A percentile compares a stretch with the other conserved stretches of the same genome.
Conservation (phyloP, 331 rosid genomes). For the Pyracantha coccinea region DNA sequence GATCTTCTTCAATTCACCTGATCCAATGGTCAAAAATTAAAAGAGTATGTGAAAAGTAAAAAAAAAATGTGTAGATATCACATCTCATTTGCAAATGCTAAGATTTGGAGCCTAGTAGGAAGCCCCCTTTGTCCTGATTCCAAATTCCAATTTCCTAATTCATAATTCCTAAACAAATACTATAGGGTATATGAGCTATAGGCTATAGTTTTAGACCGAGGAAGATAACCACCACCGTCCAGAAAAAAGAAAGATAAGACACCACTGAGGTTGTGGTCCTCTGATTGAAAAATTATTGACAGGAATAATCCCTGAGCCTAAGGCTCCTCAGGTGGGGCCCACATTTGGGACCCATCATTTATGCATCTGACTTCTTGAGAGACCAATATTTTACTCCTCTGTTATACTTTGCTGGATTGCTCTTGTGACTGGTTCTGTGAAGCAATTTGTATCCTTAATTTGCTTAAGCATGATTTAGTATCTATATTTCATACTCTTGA, state of each 20-base stretch:
- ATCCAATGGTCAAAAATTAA: too few species aligned
- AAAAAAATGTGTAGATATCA: too few species aligned
- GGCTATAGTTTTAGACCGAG: not conserved
- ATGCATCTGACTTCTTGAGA: not conserved
- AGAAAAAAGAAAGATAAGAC: not conserved
- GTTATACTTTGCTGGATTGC: not conserved
- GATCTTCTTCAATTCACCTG: too few species aligned
- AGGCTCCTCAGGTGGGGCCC: not conserved
- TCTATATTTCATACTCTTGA: not conserved
- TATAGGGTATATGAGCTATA: not conserved
- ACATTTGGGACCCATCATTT: not conserved
- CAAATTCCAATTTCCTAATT: not conserved
- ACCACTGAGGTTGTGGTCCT: not conserved
- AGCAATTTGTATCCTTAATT: not conserved
- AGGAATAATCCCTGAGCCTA: not conserved
- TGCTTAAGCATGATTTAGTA: not conserved
- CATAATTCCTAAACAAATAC: not conserved
- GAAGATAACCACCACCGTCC: not conserved
- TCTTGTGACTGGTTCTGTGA: not conserved
- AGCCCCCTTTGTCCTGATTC: not conserved
- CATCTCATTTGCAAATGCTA: not conserved
- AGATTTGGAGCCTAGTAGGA: not conserved
- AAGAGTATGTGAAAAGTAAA: too few species aligned
- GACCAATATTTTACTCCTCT: not conserved
- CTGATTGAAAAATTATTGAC: not conserved